These are phyloP conservation scores for Wickerhamomyces sp. DNA, from an alignment of 1,139 yeast species.

Conservation along the genomic window DNA sequence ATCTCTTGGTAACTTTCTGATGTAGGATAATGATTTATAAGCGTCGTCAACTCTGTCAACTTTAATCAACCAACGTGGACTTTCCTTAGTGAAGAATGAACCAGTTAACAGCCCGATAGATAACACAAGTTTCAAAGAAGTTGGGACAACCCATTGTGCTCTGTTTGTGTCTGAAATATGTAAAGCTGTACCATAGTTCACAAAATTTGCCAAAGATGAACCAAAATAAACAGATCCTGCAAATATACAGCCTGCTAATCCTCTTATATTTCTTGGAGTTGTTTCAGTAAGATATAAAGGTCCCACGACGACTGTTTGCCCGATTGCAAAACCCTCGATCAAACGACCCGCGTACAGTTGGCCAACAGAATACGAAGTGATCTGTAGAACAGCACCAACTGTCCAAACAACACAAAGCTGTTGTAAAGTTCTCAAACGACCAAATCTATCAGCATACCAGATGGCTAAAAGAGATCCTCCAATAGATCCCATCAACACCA, in stretches of 20 bases:
- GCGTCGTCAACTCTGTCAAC: constrained; percentile 64
- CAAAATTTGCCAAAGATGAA: constrained; percentile 44
- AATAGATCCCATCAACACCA: constrained; percentile 60
- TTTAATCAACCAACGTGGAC: constrained; percentile 63
- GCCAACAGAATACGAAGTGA: constrained; percentile 39
- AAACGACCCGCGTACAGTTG: constrained; percentile 41
- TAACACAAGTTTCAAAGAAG: constrained; percentile 48
- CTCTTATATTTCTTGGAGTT: constrained; percentile 48
- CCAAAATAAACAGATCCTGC: constrained; percentile 34
- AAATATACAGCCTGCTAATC: constrained; percentile 33
- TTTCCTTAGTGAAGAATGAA: constrained; percentile 47
- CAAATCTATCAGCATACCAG: constrained; percentile 46
- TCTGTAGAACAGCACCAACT: constrained; percentile 27
- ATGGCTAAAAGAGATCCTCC: constrained; percentile 52
- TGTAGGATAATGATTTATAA: constrained; percentile 24
- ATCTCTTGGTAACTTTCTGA: constrained; percentile 43
- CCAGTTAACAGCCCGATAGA: constrained; percentile 43
- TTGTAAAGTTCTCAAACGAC: constrained; percentile 50
- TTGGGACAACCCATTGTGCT: constrained; percentile 21
- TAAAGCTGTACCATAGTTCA: constrained; percentile 42
- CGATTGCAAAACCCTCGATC: constrained; percentile 54
- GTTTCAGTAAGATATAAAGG: constrained; percentile 56
- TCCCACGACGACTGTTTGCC: constrained; percentile 52
- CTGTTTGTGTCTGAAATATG: constrained; percentile 32
- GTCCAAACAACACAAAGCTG: constrained; percentile 31